Evolutionary conservation across 805 yeast species (phyloP).

Genomic region (Kurtzmaniella cleridarum): DNA sequence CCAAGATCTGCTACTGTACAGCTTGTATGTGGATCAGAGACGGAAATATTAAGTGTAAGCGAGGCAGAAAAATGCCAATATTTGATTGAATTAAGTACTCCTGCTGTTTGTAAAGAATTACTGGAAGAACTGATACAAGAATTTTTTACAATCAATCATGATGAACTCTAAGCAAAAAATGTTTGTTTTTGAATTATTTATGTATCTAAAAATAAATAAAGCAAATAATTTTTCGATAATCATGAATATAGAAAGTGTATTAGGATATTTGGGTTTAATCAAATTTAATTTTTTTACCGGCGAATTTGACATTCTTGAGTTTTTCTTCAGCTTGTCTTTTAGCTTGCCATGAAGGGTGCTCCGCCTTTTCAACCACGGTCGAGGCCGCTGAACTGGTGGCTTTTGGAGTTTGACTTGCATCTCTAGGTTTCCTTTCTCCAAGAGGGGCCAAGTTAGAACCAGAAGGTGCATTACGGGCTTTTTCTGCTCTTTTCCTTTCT

Average conservation of each 20-base stretch:
- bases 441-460: slow-evolving; percentile 37
- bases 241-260: no score
- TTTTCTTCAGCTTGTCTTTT: slow-evolving; percentile 69
- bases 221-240: not conserved
- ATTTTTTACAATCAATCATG: slow-evolving; percentile 22
- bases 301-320: slow-evolving; percentile 57
- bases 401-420: slow-evolving; percentile 1
- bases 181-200: slow-evolving; percentile 1
- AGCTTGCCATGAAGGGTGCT: slow-evolving; percentile 99
- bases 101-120: slow-evolving; percentile 38
- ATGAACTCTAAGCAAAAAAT: slow-evolving; percentile 10
- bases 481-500: slow-evolving; percentile 58
- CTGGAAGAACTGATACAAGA: slow-evolving; percentile 22
- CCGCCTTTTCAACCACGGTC: slow-evolving; percentile 6
- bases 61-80: slow-evolving; percentile 92
- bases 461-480: slow-evolving; percentile 33
- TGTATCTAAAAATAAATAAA: not conserved
- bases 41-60: slow-evolving; percentile 56
- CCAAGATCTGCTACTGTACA: slow-evolving; percentile 60
- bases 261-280: no score
- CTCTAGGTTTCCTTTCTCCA: slow-evolving; percentile 25
- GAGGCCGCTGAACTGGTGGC: slow-evolving; percentile 4
- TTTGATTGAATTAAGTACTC: slow-evolving; percentile 42
- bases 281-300: slow-evolving; percentile 82
- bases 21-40: slow-evolving; percentile 60